Base-by-base conservation (phyloP, 192 early-diverging fungal genomes). In the Glomus cerebriforme region DNA sequence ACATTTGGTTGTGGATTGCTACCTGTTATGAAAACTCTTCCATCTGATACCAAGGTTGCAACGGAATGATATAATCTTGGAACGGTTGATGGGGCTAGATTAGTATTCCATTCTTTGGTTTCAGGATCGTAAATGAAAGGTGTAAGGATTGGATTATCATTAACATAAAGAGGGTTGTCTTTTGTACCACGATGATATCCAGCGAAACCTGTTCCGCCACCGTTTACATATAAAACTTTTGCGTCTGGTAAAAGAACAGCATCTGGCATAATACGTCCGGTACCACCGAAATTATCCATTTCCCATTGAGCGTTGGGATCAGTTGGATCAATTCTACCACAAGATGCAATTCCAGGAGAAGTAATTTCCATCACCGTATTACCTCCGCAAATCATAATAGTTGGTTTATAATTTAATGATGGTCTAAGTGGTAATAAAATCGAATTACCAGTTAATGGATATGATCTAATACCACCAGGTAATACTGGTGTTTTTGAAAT, bases 331-430 rank as follows among this genome's bases (percentile, higher is more conserved):
- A 88, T 87, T 47, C 83, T 81, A 54, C 87, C 88, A 62, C 88
- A 90, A n/a, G 79, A 81, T 54, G 84, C 74, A 2, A 84, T 81
- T 1, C 87, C 84, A 58, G 73, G 66, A 29, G 76, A 78, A 27
- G 37, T 73, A 22, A 69, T 68, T 22, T 59, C 43, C 26, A 74
- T 76, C 2, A 79, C 80, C 31, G 85, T 72, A n/a, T 82, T 83
- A 49, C 92, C 92, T 45, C 92, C 92, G 68, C 92, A 92, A 49
- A 92, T 79, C 29, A 92, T 74, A 15, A 92, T 80, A 60, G 86
- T 80, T 2, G 86, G 84, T 15, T 83, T 84, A 80, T 91, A 90
- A 81, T 90, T 83, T 60, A 89, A 87, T 32, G 79, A 76, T 3
- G 88, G 87, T 19, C 81, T 75, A 63, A 92, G 45, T 9, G 92